Base-by-base conservation (phyloP, 2,329 filamentous ascomycete genomes). In the Colletotrichum paranaense region DNA sequence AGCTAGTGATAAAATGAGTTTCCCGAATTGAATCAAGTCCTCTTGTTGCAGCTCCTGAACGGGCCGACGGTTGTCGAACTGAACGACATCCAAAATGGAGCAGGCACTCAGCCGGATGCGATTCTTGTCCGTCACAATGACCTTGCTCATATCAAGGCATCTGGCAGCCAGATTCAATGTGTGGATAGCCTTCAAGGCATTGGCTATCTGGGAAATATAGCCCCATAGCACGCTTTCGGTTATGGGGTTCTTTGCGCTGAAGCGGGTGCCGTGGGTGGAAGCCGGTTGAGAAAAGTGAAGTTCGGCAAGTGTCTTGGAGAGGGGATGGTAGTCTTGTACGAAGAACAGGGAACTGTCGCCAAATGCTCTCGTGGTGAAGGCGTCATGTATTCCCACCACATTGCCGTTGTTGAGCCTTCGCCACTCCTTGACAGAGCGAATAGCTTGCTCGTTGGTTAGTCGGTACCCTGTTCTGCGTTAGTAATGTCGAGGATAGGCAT, bases 271-370 rank as follows among this genome's bases (percentile, higher is more conserved):
- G 80, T 83, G 82, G 76, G 80, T 81, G 79, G 80, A 72, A 35
- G 38, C 78, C 77, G 68, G 75, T 78, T 76, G 35, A 26, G 85
- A 78, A 75, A 95, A 91, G 78, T 98, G 94, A 78, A 94, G 91
- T 79, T 98, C 96, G 42, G 93, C 91, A 28, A 99, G 88, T 0
- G 96, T 98, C 82, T 97, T 97, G 2, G 96, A 94, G 24, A 97
- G 88, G 1, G 97, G 96, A 79, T 97, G 94, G 79, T 98, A 99
- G 81, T 97, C 95, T 74, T 95, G 97, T 28, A 97, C 95, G 78
- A 99, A 93, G 62, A 99, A 93, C 67, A 99, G 88, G 3, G 97
- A 98, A 82, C 94, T 97, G 81, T 98, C 97, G 68, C 95, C 94
- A 82, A 99, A 99, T 30, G 93, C 94, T 74, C 95, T 89, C 14